A percentile compares a stretch with the other conserved stretches of the same genome.
Conservation (phyloP, 2,329 filamentous ascomycete genomes). For the Alternaria novae-zelandiae region DNA sequence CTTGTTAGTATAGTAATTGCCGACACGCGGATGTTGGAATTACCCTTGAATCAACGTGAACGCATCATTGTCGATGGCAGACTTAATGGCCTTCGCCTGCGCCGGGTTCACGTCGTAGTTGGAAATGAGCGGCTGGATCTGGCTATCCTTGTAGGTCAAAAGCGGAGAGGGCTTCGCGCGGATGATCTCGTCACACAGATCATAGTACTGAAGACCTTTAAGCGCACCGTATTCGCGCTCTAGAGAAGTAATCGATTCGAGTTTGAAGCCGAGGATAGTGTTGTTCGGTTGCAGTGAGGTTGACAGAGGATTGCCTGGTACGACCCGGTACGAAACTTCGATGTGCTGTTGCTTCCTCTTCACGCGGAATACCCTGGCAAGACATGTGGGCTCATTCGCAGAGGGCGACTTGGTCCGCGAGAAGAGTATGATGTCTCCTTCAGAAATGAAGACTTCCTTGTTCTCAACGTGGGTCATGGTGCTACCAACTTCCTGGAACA, state of each 20-base stretch:
- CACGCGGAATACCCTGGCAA: conserved; percentile 82
- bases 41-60: conserved; percentile 95
- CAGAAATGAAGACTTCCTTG: conserved; percentile 74
- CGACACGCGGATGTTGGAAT: conserved; percentile 1
- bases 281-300: conserved; percentile 71
- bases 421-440: conserved; percentile 88
- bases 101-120: conserved; percentile 87
- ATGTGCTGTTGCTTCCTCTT: conserved; percentile 80
- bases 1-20: conserved; percentile 22
- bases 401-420: conserved; percentile 77
- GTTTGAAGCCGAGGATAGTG: conserved; percentile 76
- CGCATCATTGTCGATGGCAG: conserved; percentile 92
- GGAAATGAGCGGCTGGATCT: conserved; percentile 70
- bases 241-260: conserved; percentile 91
- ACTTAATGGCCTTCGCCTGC: conserved; percentile 89
- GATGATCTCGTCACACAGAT: conserved; percentile 90
- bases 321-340: conserved; percentile 86
- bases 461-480: conserved; percentile 74
- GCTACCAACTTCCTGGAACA: conserved; percentile 89
- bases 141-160: conserved; percentile 77
- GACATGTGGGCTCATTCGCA: conserved; percentile 75
- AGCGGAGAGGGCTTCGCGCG: conserved; percentile 89
- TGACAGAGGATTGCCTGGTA: conserved; percentile 69
- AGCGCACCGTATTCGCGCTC: conserved; percentile 95
- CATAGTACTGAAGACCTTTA: conserved; percentile 91